Evolutionary conservation across 352 stramenopile genomes (phyloP).

Genomic region (Elongisporangium anandrum): DNA sequence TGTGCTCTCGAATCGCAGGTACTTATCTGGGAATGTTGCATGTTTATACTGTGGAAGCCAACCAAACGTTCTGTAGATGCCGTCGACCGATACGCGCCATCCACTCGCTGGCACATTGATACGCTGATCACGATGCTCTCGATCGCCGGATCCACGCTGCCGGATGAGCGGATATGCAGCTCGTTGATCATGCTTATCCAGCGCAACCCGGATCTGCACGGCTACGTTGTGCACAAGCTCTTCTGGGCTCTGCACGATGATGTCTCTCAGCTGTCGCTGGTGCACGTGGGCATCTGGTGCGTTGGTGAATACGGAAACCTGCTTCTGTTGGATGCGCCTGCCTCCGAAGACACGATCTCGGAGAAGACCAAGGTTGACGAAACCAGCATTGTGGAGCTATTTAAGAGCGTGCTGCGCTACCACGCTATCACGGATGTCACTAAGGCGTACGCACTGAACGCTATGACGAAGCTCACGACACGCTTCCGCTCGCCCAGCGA

Average conservation of each 20-base stretch:
- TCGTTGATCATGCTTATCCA: constrained; percentile 96
- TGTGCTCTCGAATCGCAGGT: constrained; percentile 94
- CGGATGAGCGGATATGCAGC: constrained; percentile 91
- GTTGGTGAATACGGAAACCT: constrained; percentile 96
- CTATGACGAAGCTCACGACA: constrained; percentile 95
- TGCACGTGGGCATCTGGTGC: constrained; percentile 98
- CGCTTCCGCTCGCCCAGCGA: constrained; percentile 78
- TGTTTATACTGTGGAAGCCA: neutral
- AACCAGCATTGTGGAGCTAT: constrained; percentile 58
- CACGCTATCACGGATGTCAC: constrained; percentile 81
- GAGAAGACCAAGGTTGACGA: constrained; percentile 72
- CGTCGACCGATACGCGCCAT: constrained; percentile 79
- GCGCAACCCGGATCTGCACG: constrained; percentile 84
- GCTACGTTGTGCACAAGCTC: constrained; percentile 97
- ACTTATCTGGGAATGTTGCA: constrained; percentile 20
- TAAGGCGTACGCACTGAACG: constrained; percentile 81
- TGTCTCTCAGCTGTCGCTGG: constrained; percentile 91
- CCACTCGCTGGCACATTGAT: constrained; percentile 92
- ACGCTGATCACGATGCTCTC: constrained; percentile 98
- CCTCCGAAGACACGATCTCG: constrained; percentile 54
- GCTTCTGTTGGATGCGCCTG: constrained; percentile 67
- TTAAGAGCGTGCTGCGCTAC: constrained; percentile 77
- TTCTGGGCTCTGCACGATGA: constrained; percentile 95
- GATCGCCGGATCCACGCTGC: constrained; percentile 93
- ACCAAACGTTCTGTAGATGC: constrained; percentile 38